Conservation (phyloP, 2,329 filamentous ascomycete species). For the Hypoxylon sp. region DNA sequence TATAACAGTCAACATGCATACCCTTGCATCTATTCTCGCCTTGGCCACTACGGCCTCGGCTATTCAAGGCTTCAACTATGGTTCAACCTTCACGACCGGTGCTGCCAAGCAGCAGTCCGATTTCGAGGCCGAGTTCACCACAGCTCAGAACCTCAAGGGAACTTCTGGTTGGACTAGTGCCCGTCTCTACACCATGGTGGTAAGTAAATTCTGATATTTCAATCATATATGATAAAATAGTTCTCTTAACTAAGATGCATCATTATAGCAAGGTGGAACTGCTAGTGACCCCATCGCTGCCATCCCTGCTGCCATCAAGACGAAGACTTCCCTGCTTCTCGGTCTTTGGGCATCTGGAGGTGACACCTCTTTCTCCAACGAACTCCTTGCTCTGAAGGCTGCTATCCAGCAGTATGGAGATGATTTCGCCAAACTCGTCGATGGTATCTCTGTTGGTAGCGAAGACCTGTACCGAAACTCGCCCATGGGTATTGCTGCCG, state of each 20-base stretch:
- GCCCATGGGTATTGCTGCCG: constrained; percentile 74
- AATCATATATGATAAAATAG: constrained; percentile 5
- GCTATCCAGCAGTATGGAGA: constrained; percentile 79
- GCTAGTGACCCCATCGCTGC: constrained; percentile 63
- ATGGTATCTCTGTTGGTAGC: constrained; percentile 86
- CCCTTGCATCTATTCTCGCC: constrained; percentile 50
- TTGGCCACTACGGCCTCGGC: constrained; percentile 59
- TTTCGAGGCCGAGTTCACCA: constrained; percentile 79
- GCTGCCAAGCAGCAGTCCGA: constrained; percentile 72
- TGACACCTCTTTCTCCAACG: constrained; percentile 74
- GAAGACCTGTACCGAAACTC: constrained; percentile 90
- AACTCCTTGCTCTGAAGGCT: constrained; percentile 78
- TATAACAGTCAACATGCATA: constrained; percentile 45
- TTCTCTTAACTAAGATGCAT: constrained; percentile 40
- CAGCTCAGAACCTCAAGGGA: constrained; percentile 74
- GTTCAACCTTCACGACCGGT: constrained; percentile 72
- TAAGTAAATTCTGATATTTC: constrained; percentile 53
- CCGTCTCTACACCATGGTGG: constrained; percentile 81
- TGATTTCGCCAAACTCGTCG: constrained; percentile 75
- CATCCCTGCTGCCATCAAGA: constrained; percentile 84
- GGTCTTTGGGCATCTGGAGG: constrained; percentile 87
- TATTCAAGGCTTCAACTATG: constrained; percentile 80
- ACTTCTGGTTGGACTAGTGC: constrained; percentile 77
- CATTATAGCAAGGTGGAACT: constrained; percentile 72
- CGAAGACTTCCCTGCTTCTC: constrained; percentile 83